These are phyloP conservation scores for Apiospora pterosperma DNA, from an alignment of 2,329 filamentous ascomycete species.

Conservation along the genomic window DNA sequence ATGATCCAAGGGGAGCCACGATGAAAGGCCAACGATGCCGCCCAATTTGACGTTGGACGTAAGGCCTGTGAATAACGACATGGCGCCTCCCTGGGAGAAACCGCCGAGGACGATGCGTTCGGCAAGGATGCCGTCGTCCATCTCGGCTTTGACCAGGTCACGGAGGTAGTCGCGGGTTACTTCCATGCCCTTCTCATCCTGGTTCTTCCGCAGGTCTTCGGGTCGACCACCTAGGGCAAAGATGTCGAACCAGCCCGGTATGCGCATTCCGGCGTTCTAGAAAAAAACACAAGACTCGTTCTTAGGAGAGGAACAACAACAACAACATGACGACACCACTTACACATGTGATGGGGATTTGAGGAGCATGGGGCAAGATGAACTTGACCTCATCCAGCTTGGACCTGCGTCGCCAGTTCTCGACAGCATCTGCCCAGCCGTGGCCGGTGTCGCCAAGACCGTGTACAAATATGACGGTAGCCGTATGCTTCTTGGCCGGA, in stretches of 20 bases:
- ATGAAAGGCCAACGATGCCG: slow-evolving; percentile 84
- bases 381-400: slow-evolving; percentile 90
- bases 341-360: slow-evolving; percentile 81
- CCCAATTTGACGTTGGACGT: slow-evolving; percentile 71
- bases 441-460: slow-evolving; percentile 82
- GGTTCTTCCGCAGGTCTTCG: slow-evolving; percentile 27
- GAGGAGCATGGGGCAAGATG: slow-evolving; percentile 86
- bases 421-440: slow-evolving; percentile 78
- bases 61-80: slow-evolving; percentile 77
- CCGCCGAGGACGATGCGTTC: slow-evolving; percentile 83
- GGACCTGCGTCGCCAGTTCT: slow-evolving; percentile 79
- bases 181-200: slow-evolving; percentile 70
- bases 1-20: slow-evolving; percentile 70
- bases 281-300: not conserved
- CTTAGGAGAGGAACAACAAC: not conserved
- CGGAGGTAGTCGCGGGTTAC: slow-evolving; percentile 74
- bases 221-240: slow-evolving; percentile 21
- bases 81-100: slow-evolving; percentile 84
- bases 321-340: slow-evolving; percentile 28
- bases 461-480: slow-evolving; percentile 91
- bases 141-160: slow-evolving; percentile 73
- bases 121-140: slow-evolving; percentile 75
- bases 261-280: slow-evolving; percentile 70
- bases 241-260: slow-evolving; percentile 90
- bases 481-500: slow-evolving; percentile 63